Evolutionary conservation across 306 rosid genomes (phyloP).

Genomic region (Gastrolobium villosum): DNA sequence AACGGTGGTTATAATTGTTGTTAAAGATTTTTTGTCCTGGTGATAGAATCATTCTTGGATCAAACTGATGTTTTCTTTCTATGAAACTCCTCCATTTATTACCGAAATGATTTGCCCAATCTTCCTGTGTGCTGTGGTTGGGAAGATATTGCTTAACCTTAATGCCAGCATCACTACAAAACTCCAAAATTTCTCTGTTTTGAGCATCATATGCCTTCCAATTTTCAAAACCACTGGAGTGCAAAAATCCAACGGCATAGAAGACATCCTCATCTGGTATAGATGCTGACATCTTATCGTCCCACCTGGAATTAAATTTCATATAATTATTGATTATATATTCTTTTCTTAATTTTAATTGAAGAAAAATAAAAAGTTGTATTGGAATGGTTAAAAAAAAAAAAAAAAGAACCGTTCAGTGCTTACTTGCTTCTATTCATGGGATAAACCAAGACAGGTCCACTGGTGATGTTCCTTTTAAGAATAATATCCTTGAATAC

Average conservation of each 20-base stretch:
- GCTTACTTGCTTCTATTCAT: conserved; percentile 87
- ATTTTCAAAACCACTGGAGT: conserved; percentile 74
- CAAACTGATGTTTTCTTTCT: conserved; percentile 70
- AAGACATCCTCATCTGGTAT: conserved; percentile 87
- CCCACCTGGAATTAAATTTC: conserved; percentile 69
- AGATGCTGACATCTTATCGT: conserved; percentile 73
- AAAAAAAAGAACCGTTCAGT: background rate
- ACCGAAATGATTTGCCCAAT: conserved; percentile 85
- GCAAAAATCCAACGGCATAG: conserved; percentile 80
- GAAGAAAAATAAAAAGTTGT: background rate
- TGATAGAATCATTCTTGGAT: conserved; percentile 88
- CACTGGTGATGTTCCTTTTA: conserved; percentile 70
- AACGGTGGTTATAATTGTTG: background rate
- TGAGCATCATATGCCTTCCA: conserved; percentile 74
- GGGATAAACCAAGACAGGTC: conserved; percentile 79
- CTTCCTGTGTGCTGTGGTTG: conserved; percentile 59
- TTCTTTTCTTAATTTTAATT: background rate
- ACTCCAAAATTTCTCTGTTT: conserved; percentile 72
- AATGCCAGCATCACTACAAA: conserved; percentile 65
- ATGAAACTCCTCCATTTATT: conserved; percentile 70
- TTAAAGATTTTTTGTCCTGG: conserved; percentile 86
- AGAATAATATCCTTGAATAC: conserved; percentile 74
- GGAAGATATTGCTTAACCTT: conserved; percentile 83
- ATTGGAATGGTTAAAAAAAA: background rate
- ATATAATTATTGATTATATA: background rate